Evolutionary conservation across 2,329 filamentous ascomycete species (phyloP).

Genomic region (Diaporthe vexans): DNA sequence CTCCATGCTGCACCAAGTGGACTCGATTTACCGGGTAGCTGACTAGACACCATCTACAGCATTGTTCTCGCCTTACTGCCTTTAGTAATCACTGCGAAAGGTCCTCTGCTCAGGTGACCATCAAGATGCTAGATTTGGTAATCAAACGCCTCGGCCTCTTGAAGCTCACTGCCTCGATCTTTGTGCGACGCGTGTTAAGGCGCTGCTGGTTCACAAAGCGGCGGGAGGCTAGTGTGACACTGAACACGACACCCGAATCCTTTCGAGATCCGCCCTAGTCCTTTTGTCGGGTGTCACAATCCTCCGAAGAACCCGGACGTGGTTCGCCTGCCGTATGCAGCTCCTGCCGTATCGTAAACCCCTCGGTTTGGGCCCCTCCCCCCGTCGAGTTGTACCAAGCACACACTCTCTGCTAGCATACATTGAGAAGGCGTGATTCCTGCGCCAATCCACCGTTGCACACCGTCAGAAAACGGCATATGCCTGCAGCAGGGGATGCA

Average conservation of each 20-base stretch:
- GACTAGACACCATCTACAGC: background rate
- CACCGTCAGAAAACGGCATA: constrained; percentile 34
- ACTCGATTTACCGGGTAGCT: background rate
- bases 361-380: background rate
- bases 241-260: constrained; percentile 22
- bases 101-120: background rate
- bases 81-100: background rate
- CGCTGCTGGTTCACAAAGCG: background rate
- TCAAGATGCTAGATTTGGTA: background rate
- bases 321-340: constrained; percentile 20
- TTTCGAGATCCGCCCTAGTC: constrained; percentile 25
- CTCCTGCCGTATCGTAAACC: constrained; percentile 2
- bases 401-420: background rate
- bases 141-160: background rate
- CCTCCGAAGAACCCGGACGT: constrained; percentile 23
- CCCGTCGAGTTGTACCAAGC: background rate
- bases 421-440: background rate
- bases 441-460: background rate
- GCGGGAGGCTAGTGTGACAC: constrained; percentile 16
- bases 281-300: constrained; percentile 29
- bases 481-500: constrained; percentile 32
- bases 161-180: background rate
- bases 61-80: background rate
- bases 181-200: background rate
- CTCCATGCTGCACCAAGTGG: background rate